Evolutionary conservation across 2,329 filamentous ascomycete genomes (phyloP), one percentile per base, ranked within the genome.

Genomic region (Bipolaris sorokiniana): DNA sequence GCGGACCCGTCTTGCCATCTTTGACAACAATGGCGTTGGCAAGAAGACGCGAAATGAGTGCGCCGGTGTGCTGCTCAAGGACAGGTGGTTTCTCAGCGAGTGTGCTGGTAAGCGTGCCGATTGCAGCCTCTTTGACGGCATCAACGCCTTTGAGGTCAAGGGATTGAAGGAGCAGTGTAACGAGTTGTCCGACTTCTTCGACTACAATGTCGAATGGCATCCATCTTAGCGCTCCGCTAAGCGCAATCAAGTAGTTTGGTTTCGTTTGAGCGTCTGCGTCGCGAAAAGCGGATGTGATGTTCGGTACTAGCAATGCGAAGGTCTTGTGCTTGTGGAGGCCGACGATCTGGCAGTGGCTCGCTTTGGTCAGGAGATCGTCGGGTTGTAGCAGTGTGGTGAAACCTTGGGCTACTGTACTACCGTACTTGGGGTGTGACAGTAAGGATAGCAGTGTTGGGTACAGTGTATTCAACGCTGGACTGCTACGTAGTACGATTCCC

Each of bases 291-390:
- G 79, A 73, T 4, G 84, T 81, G 48, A 89, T 83, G 28, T 81
- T 73, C 0, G 87, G 86, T 2, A 86, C 78, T 4, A 86, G 78
- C 15, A 85, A 82, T 28, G 81, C 81, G 74, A 90, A 89, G 38
- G 84, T 80, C 59, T 84, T 86, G 66, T 90, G 87, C 67, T 86
- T 88, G 62, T 85, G 83, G 2, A 90, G 78, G 3, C 86, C 79
- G 3, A 86, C 84, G 36, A 89, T 82, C 16, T 81, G 80, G 58
- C 86, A 88, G 59, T 86, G 82, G 64, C 89, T 89, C 36, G 81
- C 75, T 58, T 84, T 81, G 11, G 80, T 85, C 34, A 90, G 75
- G 20, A 89, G 77, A 59, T 88, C 84, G 62, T 88, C 86, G 2
- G 85, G 81, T 23, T 84, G 79, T 5, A 89, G 79, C 3, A 90